Percentiles rank a stretch among this genome's conserved stretches.
Evolutionary conservation across 441 rosid genomes (phyloP).

Genomic region (Bruguiera hainesii): DNA sequence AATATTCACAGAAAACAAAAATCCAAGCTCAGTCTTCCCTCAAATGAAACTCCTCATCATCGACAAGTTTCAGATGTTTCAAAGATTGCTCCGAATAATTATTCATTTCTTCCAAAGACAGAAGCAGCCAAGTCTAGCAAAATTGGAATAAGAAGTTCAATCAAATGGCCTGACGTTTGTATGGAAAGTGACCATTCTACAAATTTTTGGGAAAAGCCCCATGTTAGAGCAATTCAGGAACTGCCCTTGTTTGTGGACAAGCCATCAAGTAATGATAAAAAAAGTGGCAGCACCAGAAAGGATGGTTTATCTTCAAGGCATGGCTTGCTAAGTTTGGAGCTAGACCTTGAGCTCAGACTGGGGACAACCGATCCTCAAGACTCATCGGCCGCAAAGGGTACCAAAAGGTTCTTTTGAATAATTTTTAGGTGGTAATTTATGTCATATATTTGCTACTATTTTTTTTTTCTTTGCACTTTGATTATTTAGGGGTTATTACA

Average conservation of each 20-base stretch:
- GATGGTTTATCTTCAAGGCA: constrained; percentile 10
- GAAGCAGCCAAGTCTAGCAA: background rate
- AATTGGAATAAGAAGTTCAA: constrained; percentile 10
- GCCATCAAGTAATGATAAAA: constrained; percentile 14
- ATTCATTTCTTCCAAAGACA: constrained; percentile 15
- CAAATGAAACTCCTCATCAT: constrained; percentile 3
- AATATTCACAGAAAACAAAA: constrained; percentile 63
- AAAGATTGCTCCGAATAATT: background rate
- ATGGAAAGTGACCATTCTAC: background rate
- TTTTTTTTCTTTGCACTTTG: background rate
- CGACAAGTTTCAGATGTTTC: constrained; percentile 9
- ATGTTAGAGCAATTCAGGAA: constrained; percentile 22
- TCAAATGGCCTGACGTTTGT: constrained; percentile 23
- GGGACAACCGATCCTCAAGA: constrained; percentile 41
- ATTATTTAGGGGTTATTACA: background rate
- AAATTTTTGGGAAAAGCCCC: constrained; percentile 9
- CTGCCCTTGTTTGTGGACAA: constrained; percentile 31
- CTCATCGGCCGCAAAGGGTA: constrained; percentile 26
- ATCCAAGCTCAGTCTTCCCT: constrained; percentile 24
- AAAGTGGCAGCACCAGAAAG: constrained; percentile 9
- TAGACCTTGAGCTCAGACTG: constrained; percentile 61
- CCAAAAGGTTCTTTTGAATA: constrained; percentile 40
- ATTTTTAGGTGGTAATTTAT: no score
- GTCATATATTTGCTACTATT: background rate
- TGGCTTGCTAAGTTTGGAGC: constrained; percentile 15